These are phyloP conservation scores for Bryoerythrophyllum caledonicum DNA, from an alignment of 225 moss, liverwort and hornwort species.

Conservation along the genomic window DNA sequence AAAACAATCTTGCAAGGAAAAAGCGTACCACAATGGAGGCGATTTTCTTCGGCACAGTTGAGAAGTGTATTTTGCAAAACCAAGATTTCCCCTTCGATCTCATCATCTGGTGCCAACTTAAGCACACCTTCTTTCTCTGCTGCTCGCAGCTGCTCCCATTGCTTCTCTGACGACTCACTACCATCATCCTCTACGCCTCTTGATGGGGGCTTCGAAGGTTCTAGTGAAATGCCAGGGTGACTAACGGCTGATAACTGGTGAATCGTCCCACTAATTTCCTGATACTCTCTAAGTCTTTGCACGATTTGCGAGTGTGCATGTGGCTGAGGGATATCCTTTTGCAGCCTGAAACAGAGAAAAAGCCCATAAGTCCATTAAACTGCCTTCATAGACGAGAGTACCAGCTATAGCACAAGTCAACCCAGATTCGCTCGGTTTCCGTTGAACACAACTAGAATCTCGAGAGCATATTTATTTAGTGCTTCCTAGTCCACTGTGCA, in stretches of 20 bases:
- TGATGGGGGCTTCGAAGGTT: conserved; percentile 12
- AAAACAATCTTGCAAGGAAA: background rate
- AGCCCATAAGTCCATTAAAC: conserved; percentile 18
- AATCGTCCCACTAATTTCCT: conserved; percentile 22
- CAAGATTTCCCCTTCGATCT: conserved; percentile 65
- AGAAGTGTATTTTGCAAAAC: conserved; percentile 58
- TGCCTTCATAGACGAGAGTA: conserved; percentile 6
- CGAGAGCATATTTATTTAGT: background rate
- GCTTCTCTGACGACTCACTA: conserved; percentile 40
- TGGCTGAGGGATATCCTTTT: conserved; percentile 37
- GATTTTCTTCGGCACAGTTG: conserved; percentile 54
- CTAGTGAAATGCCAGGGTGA: conserved; percentile 23
- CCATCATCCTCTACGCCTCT: conserved; percentile 28
- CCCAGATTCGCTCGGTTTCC: conserved; percentile 8
- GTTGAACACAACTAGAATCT: conserved; percentile 17
- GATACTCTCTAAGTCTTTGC: conserved; percentile 47
- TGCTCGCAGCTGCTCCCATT: conserved; percentile 62
- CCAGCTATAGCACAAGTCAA: conserved; percentile 1
- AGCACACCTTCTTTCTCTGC: conserved; percentile 53
- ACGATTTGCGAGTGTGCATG: conserved; percentile 47
- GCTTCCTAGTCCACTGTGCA: background rate
- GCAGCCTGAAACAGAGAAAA: conserved; percentile 31
- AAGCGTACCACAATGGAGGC: conserved; percentile 52
- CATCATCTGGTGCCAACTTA: conserved; percentile 61
- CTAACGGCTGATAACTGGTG: conserved; percentile 24